A percentile compares a stretch with the other conserved stretches of the same genome.
These are phyloP conservation scores for Trifolium subterraneum DNA, from an alignment of 306 rosid species.

Conservation along the genomic window DNA sequence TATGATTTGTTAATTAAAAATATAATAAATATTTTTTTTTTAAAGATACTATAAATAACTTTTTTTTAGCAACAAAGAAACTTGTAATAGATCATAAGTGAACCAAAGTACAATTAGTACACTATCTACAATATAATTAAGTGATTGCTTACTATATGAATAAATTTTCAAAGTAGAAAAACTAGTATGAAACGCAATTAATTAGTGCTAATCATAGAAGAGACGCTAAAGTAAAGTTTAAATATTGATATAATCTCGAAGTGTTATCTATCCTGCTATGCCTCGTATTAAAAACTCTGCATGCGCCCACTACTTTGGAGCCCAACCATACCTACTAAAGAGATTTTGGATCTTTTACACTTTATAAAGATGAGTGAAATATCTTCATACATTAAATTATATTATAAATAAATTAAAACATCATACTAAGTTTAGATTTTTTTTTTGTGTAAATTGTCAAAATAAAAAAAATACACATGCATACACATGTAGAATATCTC, in stretches of 20 bases:
- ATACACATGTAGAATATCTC: no score
- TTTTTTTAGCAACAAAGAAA: no score
- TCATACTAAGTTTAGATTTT: no score
- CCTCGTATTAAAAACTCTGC: constrained; percentile 35
- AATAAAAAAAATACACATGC: no score
- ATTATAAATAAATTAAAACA: no score
- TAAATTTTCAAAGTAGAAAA: background rate
- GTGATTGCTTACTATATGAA: background rate
- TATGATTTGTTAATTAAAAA: no score
- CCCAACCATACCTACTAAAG: constrained; percentile 41
- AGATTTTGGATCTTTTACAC: background rate
- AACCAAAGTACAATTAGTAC: no score
- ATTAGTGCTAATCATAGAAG: constrained; percentile 39
- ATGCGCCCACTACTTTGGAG: constrained; percentile 51
- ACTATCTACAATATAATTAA: no score
- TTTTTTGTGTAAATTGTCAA: no score
- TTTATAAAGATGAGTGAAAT: background rate
- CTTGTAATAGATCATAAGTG: no score
- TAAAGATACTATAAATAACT: no score
- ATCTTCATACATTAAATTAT: background rate
- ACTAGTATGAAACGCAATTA: constrained; percentile 1
- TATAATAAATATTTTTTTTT: no score
- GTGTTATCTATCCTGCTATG: constrained; percentile 45
- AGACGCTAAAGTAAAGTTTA: constrained; percentile 22
- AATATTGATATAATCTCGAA: constrained; percentile 31